Base-by-base conservation (phyloP, 495 filamentous ascomycete genomes). In the Glutinoglossum americanum region DNA sequence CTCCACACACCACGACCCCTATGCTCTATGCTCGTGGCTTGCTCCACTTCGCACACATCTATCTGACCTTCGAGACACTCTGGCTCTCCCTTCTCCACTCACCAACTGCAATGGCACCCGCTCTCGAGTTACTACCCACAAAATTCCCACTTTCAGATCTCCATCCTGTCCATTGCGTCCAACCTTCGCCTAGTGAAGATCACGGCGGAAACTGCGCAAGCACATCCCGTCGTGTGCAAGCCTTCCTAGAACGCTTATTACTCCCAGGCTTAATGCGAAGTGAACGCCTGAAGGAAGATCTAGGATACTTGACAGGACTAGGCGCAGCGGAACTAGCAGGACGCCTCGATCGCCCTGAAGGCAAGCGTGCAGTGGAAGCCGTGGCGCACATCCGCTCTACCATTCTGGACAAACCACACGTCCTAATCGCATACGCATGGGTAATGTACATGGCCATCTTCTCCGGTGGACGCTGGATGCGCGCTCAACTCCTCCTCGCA, bases 361-460 rank as follows among this genome's bases (percentile, higher is more conserved):
- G 49, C 49, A 53, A 53, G 49, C 56, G 23, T 25, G 25, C 25
- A n/a, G 17, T 30, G 8, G 37, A 62, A 30, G 51, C 62, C 53
- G 56, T 62, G 47, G 49, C 58, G 9, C 73, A 72, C 41, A 73
- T 73, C 0, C 57, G 58, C 10, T 30, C 60, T 0, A 57, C 60
- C 3, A 65, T 73, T 1, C 27, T 17, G 1, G 45, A 19, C 23
- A 72, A 71, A 33, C 76, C 76, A n/a, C 76, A 79, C 58, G 61
- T 74, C 0, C 64, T 79, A 0, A 57, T 82, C 17, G 75, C 78
- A 0, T 80, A 80, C 61, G 69, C 72, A 1, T 80, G 78, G 77
- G 72, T 78, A 26, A 68, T 79, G 55, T 80, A 81, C 61, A 75
- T 80, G 70, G 78, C 78, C 5, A 63, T 81, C 0, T 77, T 82